Evolutionary conservation across 2,329 filamentous ascomycete genomes (phyloP), one percentile per base, ranked within the genome.

Genomic region (Claviceps capensis): DNA sequence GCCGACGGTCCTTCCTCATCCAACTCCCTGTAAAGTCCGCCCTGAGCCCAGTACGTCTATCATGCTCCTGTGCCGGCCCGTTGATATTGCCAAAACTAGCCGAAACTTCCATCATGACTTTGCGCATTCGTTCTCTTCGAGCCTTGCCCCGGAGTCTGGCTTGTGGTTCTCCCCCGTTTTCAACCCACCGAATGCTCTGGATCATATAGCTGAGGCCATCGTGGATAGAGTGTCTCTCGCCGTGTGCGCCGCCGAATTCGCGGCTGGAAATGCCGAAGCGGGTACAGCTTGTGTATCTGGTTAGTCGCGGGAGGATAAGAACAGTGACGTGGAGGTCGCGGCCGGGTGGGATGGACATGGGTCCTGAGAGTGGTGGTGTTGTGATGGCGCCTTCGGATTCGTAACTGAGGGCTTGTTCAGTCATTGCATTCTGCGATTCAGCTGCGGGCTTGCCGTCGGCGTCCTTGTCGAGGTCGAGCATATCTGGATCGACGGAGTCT

Each of bases 161-260:
- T 61, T 80, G 76, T 52, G 70, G 77, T 56, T 74, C 75, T 0
- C 79, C 84, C 13, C 93, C 89, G 56, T 81, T 77, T 56, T 87
- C 83, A 0, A 96, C 86, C 83, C 90, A 97, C 50, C 88, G 82
- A 11, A 95, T 78, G 50, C 82, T 81, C 55, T 82, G 75, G 47
- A 98, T 79, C 76, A 86, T 88, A 68, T 87, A 97, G 64, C 89
- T 95, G 65, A 95, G 79, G 2, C 90, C 90, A 59, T 95, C 89
- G 62, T 96, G 89, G 14, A 74, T 62, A 5, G 65, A 67, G 51
- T 70, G 76, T 13, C 75, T 66, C 4, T 55, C 53, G 1, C 65
- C 65, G 45, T 62, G 63, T 26, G 70, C 75, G 23, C 76, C 78
- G 6, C 81, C 85, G 75, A 89, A 96, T 54, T 85, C 81, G 30